Percentiles rank a stretch among this genome's conserved stretches.
phyloP scores from a whole-genome alignment of 2,329 filamentous ascomycete genomes.

The Cylindrodendrum hubeiense region DNA sequence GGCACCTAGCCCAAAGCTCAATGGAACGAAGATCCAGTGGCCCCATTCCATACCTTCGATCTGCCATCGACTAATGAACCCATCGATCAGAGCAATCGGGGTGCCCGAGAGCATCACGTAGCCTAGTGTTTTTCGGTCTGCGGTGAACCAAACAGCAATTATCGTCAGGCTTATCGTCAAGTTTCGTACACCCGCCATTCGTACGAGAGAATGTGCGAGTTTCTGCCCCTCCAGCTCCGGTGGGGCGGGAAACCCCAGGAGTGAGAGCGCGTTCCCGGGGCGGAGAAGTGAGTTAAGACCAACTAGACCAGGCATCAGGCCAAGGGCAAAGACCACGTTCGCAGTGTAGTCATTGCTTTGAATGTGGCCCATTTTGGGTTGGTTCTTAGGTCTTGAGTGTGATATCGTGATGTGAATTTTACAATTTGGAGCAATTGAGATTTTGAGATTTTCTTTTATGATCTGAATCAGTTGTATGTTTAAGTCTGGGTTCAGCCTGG shows the following conservation, averaged over 20 bases:
- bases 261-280: not conserved
- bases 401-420: too few relatives aligned
- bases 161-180: slow-evolving; percentile 2
- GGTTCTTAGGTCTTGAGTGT: too few relatives aligned
- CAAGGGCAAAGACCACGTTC: not conserved
- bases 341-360: slow-evolving; percentile 1
- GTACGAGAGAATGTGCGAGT: slow-evolving; percentile 4
- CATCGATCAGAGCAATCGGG: slow-evolving; percentile 13
- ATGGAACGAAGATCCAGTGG: slow-evolving; percentile 6
- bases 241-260: slow-evolving; percentile 6
- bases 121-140: slow-evolving; percentile 9
- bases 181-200: slow-evolving; percentile 7
- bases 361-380: too few relatives aligned
- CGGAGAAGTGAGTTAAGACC: slow-evolving; percentile 15
- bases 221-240: not conserved
- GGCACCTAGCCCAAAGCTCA: slow-evolving; percentile 11
- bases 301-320: slow-evolving; percentile 11
- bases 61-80: not conserved
- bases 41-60: slow-evolving; percentile 13
- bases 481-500: too few relatives aligned
- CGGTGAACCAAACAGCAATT: slow-evolving; percentile 4
- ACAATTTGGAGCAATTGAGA: too few relatives aligned
- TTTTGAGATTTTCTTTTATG: too few relatives aligned
- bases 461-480: too few relatives aligned
- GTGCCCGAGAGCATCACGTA: not conserved